Conservation (phyloP, 2,329 filamentous ascomycete genomes). For the Drechslerella dactyloides region DNA sequence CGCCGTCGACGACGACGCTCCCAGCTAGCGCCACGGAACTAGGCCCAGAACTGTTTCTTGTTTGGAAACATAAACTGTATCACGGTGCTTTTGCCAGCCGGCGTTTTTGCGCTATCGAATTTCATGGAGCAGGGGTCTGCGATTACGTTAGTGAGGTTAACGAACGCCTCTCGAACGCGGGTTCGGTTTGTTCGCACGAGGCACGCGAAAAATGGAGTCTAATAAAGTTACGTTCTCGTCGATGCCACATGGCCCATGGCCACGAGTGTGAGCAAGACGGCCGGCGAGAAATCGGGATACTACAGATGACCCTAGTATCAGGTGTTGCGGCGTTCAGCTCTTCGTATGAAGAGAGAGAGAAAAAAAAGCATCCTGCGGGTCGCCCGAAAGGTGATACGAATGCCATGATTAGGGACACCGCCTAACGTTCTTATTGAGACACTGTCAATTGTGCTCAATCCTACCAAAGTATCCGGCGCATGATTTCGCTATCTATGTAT, state of each 20-base stretch:
- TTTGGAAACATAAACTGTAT: constrained; percentile 46
- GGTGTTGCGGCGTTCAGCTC: constrained; percentile 32
- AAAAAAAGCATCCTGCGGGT: constrained; percentile 21
- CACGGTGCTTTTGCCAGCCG: constrained; percentile 32
- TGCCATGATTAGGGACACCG: constrained; percentile 23
- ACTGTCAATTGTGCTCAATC: constrained; percentile 32
- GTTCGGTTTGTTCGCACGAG: constrained; percentile 9
- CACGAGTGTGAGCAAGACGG: not conserved
- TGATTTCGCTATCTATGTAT: constrained; percentile 40
- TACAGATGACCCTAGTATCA: constrained; percentile 40
- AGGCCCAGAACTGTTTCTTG: constrained; percentile 33
- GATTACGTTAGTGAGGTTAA: constrained; percentile 28
- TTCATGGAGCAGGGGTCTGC: constrained; percentile 41
- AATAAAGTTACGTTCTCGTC: not conserved
- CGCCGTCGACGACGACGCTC: constrained; percentile 26
- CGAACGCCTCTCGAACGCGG: not conserved
- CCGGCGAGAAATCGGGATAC: not conserved
- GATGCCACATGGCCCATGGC: not conserved
- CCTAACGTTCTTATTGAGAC: constrained; percentile 32
- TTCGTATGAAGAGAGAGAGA: constrained; percentile 4
- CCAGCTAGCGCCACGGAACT: constrained; percentile 30
- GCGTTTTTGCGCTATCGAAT: constrained; percentile 42
- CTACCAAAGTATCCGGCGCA: constrained; percentile 50
- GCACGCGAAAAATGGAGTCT: not conserved
- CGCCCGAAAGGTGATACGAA: constrained; percentile 36